Base-by-base conservation (phyloP, 345 rosid species). In the Eucalyptus cloeziana region DNA sequence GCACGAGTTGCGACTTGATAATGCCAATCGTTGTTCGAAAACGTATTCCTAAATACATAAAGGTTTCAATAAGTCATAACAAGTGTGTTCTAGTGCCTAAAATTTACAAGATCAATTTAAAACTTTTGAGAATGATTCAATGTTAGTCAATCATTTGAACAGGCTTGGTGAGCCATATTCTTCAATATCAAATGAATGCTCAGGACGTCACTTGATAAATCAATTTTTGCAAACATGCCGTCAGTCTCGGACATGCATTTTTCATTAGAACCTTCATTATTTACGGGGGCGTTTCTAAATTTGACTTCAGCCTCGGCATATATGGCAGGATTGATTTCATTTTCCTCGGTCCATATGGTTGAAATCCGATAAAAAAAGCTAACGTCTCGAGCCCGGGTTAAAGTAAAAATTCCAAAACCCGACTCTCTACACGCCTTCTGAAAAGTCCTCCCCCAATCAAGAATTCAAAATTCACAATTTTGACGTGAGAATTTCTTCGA, bases 21-120 rank as follows among this genome's bases (percentile, higher is more conserved):
- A 30, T 30, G 76, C 10, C n/a, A 8, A 45, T 37, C 8, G 15
- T 2, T 21, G 8, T 71, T 1, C 3, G 2, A 22, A 52, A 37
- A 37, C 8, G 2, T 19, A 37, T 37, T 2, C 45, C 2, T 3
- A 43, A 37, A 37, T 24, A 71, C 2, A 0, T 21, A 10, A 11
- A 37, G 24, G 2, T 76, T 6, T 37, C 15, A 6, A 40, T 3
- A 37, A 76, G 4, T 10, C 83, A 37, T 71, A 40, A 9, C 14
- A 11, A 19, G 81, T 13, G 13, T 19, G 81, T 37, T 37, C 25
- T 1, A 6, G 2, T 37, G 19, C 81, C 7, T 21, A 37, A 71
- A 19, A 22, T 37, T 71, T 71, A 37, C 13, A 37, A 37, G 13
- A 67, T 37, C 8, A 71, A 71, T 71, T 37, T 3, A 71, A 19